Base-by-base conservation (phyloP, 495 filamentous ascomycete genomes). In the Aspergillus bridgeri region DNA sequence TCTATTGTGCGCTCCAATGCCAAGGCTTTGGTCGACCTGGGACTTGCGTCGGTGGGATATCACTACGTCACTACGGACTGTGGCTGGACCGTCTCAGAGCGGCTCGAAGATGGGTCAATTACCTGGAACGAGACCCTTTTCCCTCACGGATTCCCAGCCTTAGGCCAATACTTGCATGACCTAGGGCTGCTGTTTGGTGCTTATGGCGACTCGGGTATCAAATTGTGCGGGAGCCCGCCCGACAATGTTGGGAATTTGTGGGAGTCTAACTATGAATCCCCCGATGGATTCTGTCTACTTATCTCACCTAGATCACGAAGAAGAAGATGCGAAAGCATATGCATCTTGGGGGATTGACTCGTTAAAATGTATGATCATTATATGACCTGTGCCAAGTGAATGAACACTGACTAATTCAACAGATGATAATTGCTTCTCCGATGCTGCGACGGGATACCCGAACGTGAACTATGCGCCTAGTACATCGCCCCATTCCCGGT, bases 51-150 rank as follows among this genome's bases (percentile, higher is more conserved):
- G 15, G 65, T 81, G 0, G 81, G 83, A 20, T 84, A 86, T 52
- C 67, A 71, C 42, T 79, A 78, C 54, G 80, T 83, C n/a, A 82
- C 80, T 0, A 76, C 75, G 0, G 83, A 86, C 60, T 84, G 81
- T 55, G 83, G 82, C 17, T 84, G 81, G 83, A 77, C 73, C 6
- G 63, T 76, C 3, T 62, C 66, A 5, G 65, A 78, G 29, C 66
- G 81, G 33, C 65, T 74, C 18, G 54, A 71, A 1, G 66, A 81
- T 49, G 78, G 79, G 0, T 73, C 70, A 0, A 61, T 84, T 27
- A 81, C 79, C 7, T 84, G 81, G 81, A 81, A 86, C 57, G 61
- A 69, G n/a, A 74, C 68, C 0, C 59, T 75, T 6, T 85, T 84
- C 57, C 81, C 82, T 0, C 69, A 64, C 3, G 81, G 80, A 1